Evolutionary conservation across 2,329 filamentous ascomycete species (phyloP).

Genomic region (Coniochaeta sp.): DNA sequence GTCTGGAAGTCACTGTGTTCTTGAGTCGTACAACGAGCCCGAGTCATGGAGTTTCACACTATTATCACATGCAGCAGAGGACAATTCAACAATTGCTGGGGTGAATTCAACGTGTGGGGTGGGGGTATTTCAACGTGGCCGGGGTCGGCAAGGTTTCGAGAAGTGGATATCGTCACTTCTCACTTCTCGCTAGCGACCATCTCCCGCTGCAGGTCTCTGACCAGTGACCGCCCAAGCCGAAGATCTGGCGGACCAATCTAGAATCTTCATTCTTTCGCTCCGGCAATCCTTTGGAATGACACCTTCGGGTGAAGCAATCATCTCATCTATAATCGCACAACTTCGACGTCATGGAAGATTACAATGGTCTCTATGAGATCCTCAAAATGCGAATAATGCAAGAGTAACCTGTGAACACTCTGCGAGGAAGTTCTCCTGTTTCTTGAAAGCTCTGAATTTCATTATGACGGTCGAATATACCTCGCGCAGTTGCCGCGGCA

Average conservation of each 20-base stretch:
- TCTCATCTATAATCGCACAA: background rate
- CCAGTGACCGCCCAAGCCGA: background rate
- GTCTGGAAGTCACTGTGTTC: background rate
- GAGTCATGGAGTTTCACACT: background rate
- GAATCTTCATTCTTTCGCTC: background rate
- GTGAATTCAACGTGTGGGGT: background rate
- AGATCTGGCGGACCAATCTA: background rate
- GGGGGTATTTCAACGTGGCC: background rate
- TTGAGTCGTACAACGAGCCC: background rate
- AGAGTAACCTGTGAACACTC: too few relatives aligned
- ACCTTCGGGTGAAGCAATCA: background rate
- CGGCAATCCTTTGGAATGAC: background rate
- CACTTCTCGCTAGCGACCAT: background rate
- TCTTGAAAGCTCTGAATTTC: too few relatives aligned
- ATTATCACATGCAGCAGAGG: background rate
- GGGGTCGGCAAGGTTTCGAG: background rate
- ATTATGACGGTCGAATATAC: background rate
- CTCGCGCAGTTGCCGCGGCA: slow-evolving; percentile 7
- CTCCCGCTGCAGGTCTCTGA: background rate
- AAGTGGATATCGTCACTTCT: background rate
- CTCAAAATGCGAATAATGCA: too few relatives aligned
- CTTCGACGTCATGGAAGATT: background rate
- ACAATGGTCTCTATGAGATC: background rate
- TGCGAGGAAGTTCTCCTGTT: too few relatives aligned
- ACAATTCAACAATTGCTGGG: background rate